These are phyloP conservation scores for Gynochthodes officinalis DNA, from an alignment of 257 asterid genomes.

Conservation along the genomic window DNA sequence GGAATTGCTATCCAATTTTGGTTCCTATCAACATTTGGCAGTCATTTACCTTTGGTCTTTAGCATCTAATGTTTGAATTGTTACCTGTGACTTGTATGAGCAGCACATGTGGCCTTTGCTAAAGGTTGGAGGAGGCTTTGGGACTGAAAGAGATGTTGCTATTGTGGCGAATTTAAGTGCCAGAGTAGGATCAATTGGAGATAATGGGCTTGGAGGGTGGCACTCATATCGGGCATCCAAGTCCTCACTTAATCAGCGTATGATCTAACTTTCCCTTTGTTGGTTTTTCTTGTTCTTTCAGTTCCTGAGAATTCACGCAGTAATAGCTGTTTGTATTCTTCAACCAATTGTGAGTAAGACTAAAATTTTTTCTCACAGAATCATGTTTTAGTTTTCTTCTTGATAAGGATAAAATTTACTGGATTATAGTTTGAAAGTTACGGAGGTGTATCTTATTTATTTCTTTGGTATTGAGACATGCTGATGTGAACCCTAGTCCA, in stretches of 20 bases:
- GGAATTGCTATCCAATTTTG: background rate
- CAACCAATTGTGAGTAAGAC: background rate
- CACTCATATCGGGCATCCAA: conserved; percentile 90
- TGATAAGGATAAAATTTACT: background rate
- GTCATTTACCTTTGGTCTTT: background rate
- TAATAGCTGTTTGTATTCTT: background rate
- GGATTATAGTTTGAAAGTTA: background rate
- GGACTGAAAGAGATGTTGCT: conserved; percentile 59
- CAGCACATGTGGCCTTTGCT: conserved; percentile 98
- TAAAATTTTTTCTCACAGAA: background rate
- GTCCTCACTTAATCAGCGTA: conserved; percentile 86
- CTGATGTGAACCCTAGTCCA: too few species aligned
- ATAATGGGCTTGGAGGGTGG: conserved; percentile 92
- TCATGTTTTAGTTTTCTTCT: background rate
- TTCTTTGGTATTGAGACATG: background rate
- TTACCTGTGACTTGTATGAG: conserved; percentile 25
- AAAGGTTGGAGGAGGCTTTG: conserved; percentile 72
- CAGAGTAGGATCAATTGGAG: conserved; percentile 91
- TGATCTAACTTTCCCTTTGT: conserved; percentile 9
- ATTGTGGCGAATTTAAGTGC: conserved; percentile 83
- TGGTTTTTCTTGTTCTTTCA: conserved; percentile 1
- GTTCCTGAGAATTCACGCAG: background rate
- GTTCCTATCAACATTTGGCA: background rate
- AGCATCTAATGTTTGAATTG: conserved; percentile 2
- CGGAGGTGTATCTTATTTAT: background rate